A percentile compares a stretch with the other conserved stretches of the same genome.
phyloP scores from a whole-genome alignment of 2,329 filamentous ascomycete genomes.

The Talaromyces sp. region DNA sequence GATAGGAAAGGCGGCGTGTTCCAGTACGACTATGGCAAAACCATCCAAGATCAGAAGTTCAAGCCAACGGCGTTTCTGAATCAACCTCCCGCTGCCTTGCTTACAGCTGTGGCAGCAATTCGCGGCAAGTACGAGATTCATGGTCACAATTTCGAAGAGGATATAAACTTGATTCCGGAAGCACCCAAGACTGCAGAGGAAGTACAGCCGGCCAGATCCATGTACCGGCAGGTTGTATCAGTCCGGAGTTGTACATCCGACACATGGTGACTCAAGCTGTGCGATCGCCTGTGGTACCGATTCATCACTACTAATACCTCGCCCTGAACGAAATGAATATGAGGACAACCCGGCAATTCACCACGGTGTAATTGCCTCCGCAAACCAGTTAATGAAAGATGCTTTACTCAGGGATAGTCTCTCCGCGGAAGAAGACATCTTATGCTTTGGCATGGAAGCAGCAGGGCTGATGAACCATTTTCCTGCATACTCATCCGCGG shows the following conservation, averaged over 20 bases:
- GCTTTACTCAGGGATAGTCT: conserved; percentile 6
- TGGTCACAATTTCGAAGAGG: background rate
- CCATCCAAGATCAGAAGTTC: background rate
- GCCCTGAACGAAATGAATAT: background rate
- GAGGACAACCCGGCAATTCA: conserved; percentile 9
- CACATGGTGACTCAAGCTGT: background rate
- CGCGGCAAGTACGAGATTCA: background rate
- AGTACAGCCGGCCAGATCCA: background rate
- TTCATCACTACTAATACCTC: background rate
- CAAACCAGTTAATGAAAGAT: conserved; percentile 21
- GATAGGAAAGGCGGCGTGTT: background rate
- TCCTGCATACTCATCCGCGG: conserved; percentile 35
- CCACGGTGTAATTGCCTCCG: conserved; percentile 23
- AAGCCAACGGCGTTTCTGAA: background rate
- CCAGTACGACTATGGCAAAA: background rate
- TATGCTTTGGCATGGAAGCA: conserved; percentile 34
- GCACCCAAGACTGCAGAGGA: background rate
- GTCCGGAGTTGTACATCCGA: background rate
- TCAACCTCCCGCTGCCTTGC: background rate
- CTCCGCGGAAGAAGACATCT: conserved; percentile 17
- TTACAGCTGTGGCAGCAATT: background rate
- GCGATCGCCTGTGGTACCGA: background rate
- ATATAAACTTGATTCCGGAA: background rate
- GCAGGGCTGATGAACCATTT: conserved; percentile 21
- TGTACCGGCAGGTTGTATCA: background rate